phyloP scores from a whole-genome alignment of 176 grass and related monocot genomes.

The Panicum miliaceum region DNA sequence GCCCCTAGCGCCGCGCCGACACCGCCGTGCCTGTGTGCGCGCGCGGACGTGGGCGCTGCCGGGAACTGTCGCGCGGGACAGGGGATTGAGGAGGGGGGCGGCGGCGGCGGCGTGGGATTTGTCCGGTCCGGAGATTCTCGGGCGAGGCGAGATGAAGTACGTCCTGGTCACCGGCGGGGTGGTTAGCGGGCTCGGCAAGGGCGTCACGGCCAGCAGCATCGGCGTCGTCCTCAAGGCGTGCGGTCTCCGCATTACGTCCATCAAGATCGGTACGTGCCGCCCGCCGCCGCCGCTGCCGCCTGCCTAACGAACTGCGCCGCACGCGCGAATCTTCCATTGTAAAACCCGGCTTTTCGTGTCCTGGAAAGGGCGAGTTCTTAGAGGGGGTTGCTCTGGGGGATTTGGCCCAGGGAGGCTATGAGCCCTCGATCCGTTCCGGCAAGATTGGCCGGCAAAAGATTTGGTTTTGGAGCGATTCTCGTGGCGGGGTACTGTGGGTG shows the following conservation, averaged over 20 bases:
- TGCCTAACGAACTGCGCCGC: not conserved
- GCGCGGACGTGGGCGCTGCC: not conserved
- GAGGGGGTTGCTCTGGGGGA: not conserved
- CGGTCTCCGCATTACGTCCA: conserved; percentile 73
- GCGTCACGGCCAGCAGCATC: conserved; percentile 73
- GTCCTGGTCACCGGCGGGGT: conserved; percentile 75
- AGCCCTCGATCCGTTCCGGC: conserved; percentile 43
- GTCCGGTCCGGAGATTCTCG: not conserved
- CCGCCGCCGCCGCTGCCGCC: conserved; percentile 22
- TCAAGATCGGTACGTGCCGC: conserved; percentile 65
- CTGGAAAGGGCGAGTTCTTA: conserved; percentile 3
- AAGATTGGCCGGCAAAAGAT: conserved; percentile 23
- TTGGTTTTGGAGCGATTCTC: conserved; percentile 44
- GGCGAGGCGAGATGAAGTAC: conserved; percentile 64
- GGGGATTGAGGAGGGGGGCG: not conserved
- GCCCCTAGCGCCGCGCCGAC: not conserved
- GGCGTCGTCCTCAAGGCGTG: conserved; percentile 70
- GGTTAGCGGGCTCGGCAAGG: conserved; percentile 69
- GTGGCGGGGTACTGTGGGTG: conserved; percentile 35
- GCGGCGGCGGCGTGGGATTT: conserved; percentile 22
- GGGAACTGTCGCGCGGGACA: not conserved
- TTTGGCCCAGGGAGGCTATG: conserved; percentile 4
- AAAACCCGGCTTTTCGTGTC: not conserved
- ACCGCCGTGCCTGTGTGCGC: not conserved
- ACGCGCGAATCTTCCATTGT: not conserved